Evolutionary conservation across 1,284 basidiomycete species (phyloP).

Genomic region (Neotropicomus parvogracilis): DNA sequence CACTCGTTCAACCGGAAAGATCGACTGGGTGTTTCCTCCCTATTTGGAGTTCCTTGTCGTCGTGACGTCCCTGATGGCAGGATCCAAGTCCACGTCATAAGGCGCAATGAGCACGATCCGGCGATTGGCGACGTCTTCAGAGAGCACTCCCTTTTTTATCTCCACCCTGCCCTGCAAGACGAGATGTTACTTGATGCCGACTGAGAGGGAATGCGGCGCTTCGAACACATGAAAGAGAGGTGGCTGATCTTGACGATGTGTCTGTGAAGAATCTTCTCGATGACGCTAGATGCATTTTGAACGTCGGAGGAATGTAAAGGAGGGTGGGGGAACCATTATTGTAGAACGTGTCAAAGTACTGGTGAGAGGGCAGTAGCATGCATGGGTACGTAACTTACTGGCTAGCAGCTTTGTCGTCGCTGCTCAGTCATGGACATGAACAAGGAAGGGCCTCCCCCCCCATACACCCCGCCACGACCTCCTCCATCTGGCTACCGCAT

Average conservation of each 20-base stretch:
- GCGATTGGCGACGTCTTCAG: conserved; percentile 21
- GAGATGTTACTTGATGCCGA: not conserved
- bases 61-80: conserved; percentile 15
- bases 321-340: too few species aligned
- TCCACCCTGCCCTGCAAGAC: conserved; percentile 10
- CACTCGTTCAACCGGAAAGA: conserved; percentile 27
- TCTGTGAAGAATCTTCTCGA: conserved; percentile 4
- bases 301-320: conserved; percentile 8
- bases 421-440: too few species aligned
- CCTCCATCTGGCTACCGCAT: conserved; percentile 63
- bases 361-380: too few species aligned
- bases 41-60: conserved; percentile 30
- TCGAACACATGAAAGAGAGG: conserved; percentile 4
- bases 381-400: too few species aligned
- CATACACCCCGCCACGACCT: conserved; percentile 25
- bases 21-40: conserved; percentile 34
- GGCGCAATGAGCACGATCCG: conserved; percentile 6
- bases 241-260: not conserved
- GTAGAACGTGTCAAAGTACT: too few species aligned
- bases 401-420: too few species aligned
- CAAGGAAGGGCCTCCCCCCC: conserved; percentile 11
- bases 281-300: conserved; percentile 13
- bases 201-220: too few species aligned
- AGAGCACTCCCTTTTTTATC: conserved; percentile 23
- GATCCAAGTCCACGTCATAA: conserved; percentile 14